Evolutionary conservation across 768 basidiomycete genomes (phyloP), one percentile per base, ranked within the genome.

Genomic region (Termitomyces sp.): DNA sequence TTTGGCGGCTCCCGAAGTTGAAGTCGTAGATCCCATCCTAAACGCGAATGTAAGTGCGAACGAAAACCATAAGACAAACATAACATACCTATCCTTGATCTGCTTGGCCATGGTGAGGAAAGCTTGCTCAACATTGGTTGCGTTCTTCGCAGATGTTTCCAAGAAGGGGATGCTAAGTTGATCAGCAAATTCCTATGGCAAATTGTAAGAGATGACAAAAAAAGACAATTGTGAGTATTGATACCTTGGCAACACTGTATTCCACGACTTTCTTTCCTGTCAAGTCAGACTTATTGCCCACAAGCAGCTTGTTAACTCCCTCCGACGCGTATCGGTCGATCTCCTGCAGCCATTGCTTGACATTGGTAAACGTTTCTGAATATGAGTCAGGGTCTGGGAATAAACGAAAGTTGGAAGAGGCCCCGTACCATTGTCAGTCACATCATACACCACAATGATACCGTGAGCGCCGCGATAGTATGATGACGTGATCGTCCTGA

Each of bases 381-480:
- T 24, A 32, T 11, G 5, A 26, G 18, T 56, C n/a, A 51, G 40
- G 32, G 41, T 28, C 14, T 10, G 26, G 6, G 11, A 3, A 26
- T 48, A 11, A 10, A 44, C 36, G 20, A 53, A 49, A 41, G 20
- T 52, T 24, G 22, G 5, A 28, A 46, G 14, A 16, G 49, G 13
- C 26, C 64, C 20, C 76, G 47, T 60, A 89, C 90, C 92, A 67
- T 91, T 92, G 76, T 98, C 95, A 44, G 94, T 96, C 54, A 98
- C 94, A 71, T 94, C 92, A 77, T 98, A 98, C n/a, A 98, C 95
- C 51, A 98, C 90, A 67, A 98, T 90, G 70, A 98, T 98, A 62
- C 97, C 97, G 70, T 96, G 94, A 49, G 97, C 97, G 43, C 97
- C 97, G 59, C 97, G 86, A 79, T 99, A 99, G 81, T 99, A 99